A percentile compares a stretch with the other conserved stretches of the same genome.
Evolutionary conservation across 768 basidiomycete genomes (phyloP).

Genomic region (Boletus sensibilis): DNA sequence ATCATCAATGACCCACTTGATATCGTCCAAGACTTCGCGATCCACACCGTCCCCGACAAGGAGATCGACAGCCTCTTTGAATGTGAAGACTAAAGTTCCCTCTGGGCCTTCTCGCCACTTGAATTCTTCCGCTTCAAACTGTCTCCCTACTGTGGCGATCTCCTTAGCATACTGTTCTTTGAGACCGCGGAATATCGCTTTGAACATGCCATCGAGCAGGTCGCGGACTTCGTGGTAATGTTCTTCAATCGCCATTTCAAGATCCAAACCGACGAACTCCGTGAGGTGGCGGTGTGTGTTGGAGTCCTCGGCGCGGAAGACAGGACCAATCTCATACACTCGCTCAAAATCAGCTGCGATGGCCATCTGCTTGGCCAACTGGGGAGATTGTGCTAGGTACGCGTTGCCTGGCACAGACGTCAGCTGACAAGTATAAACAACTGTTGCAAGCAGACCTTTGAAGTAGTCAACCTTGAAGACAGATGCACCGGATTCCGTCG

Average conservation of each 20-base stretch:
- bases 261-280: conserved; percentile 97
- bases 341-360: conserved; percentile 98
- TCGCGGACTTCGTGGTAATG: conserved; percentile 99
- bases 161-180: conserved; percentile 75
- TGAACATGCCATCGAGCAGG: conserved; percentile 81
- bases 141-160: conserved; percentile 75
- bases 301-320: conserved; percentile 97
- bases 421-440: conserved; percentile 1
- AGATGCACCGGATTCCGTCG: conserved; percentile 94
- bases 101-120: conserved; percentile 71
- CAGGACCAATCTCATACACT: conserved; percentile 95
- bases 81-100: conserved; percentile 82
- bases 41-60: conserved; percentile 84
- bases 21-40: conserved; percentile 80
- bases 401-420: conserved; percentile 61
- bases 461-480: conserved; percentile 99
- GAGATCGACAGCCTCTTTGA: conserved; percentile 84
- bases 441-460: conserved; percentile 55
- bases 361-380: conserved; percentile 98
- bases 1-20: conserved; percentile 56
- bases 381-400: conserved; percentile 94
- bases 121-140: conserved; percentile 96
- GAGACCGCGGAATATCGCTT: conserved; percentile 83
- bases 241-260: conserved; percentile 98
- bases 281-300: conserved; percentile 98